A percentile compares a stretch with the other conserved stretches of the same genome.
Conservation (phyloP, 495 filamentous ascomycete genomes). For the Aspergillus ellipticus region DNA sequence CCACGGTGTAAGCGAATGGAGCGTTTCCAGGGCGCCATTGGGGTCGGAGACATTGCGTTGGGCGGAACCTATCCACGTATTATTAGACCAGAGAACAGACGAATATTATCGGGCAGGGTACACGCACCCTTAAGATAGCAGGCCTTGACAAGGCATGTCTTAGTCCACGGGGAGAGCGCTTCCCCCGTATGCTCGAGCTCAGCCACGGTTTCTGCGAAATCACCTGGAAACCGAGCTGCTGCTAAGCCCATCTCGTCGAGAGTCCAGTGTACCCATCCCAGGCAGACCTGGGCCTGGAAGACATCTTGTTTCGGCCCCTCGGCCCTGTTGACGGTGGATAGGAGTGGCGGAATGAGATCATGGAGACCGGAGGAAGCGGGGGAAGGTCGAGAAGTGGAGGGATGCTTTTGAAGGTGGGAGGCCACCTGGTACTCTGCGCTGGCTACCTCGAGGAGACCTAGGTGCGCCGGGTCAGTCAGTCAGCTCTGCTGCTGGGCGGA, state of each 20-base stretch:
- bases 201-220: constrained; percentile 50
- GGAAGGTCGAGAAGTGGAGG: constrained; percentile 27
- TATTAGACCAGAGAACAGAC: constrained; percentile 10
- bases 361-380: constrained; percentile 51
- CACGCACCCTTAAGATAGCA: constrained; percentile 65
- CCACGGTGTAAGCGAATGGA: constrained; percentile 58
- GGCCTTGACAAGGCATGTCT: constrained; percentile 73
- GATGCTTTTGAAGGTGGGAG: constrained; percentile 41
- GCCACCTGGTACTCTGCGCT: constrained; percentile 66
- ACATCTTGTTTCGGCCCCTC: constrained; percentile 59
- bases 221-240: constrained; percentile 57
- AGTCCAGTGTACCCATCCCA: constrained; percentile 79
- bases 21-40: constrained; percentile 58
- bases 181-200: constrained; percentile 43
- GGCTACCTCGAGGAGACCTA: constrained; percentile 74
- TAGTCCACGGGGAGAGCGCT: constrained; percentile 64
- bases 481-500: constrained; percentile 15
- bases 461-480: constrained; percentile 2
- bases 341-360: constrained; percentile 55
- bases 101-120: not conserved
- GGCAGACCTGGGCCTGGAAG: constrained; percentile 74
- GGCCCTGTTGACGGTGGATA: constrained; percentile 64
- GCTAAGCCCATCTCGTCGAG: constrained; percentile 64
- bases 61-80: constrained; percentile 46
- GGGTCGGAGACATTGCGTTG: constrained; percentile 52